These are phyloP conservation scores for Phialocephala subalpina DNA, from an alignment of 2,329 filamentous ascomycete species.

Conservation along the genomic window DNA sequence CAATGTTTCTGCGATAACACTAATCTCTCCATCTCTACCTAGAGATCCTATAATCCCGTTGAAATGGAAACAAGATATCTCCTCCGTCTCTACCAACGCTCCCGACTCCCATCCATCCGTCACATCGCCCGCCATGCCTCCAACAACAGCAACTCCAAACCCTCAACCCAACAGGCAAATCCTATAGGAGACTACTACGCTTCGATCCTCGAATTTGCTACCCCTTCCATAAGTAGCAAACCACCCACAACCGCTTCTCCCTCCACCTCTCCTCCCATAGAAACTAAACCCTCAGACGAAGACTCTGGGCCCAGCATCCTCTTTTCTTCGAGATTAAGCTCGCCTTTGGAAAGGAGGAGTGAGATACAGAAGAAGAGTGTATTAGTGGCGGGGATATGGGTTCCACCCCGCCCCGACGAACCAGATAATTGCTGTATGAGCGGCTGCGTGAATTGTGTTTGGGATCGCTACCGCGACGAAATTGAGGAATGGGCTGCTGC, in stretches of 20 bases:
- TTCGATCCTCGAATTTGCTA: constrained; percentile 58
- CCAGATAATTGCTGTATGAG: constrained; percentile 99
- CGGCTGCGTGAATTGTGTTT: constrained; percentile 97
- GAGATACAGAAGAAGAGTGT: constrained; percentile 65
- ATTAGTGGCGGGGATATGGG: constrained; percentile 78
- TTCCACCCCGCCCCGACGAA: constrained; percentile 86
- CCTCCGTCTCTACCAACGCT: constrained; percentile 34
- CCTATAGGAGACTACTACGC: constrained; percentile 68
- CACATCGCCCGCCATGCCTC: constrained; percentile 23
- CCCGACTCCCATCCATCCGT: constrained; percentile 29
- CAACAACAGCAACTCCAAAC: constrained; percentile 22
- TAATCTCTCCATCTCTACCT: background rate
- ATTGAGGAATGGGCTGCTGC: constrained; percentile 85
- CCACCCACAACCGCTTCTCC: constrained; percentile 33
- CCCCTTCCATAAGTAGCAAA: constrained; percentile 33
- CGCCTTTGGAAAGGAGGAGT: constrained; percentile 72
- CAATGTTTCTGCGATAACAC: constrained; percentile 38
- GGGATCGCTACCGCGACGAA: constrained; percentile 91
- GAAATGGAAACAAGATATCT: constrained; percentile 40
- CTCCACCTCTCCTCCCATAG: constrained; percentile 27
- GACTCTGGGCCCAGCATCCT: constrained; percentile 68
- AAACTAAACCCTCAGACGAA: constrained; percentile 9
- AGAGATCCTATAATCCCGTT: background rate
- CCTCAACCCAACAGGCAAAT: constrained; percentile 42
- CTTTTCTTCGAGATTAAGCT: constrained; percentile 82